Evolutionary conservation across 495 filamentous ascomycete species (phyloP).

Genomic region (Hypoxylon fuscum): DNA sequence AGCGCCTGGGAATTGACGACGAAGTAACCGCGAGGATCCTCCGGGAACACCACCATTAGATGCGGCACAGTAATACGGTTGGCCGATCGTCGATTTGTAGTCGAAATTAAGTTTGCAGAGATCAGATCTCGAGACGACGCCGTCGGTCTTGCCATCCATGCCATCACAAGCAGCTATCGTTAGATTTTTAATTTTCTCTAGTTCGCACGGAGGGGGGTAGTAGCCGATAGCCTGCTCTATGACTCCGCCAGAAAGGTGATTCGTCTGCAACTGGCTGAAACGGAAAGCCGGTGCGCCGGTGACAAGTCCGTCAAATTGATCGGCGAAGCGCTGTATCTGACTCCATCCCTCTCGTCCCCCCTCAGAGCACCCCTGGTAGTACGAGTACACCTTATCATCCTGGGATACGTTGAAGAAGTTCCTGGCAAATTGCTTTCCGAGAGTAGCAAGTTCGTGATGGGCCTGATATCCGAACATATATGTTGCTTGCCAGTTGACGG

Average conservation of each 20-base stretch:
- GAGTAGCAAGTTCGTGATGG: constrained; percentile 39
- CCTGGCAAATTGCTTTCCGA: constrained; percentile 47
- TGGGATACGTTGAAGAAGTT: constrained; percentile 50
- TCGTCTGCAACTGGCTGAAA: constrained; percentile 59
- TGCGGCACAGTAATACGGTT: constrained; percentile 60
- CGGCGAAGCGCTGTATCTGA: constrained; percentile 62
- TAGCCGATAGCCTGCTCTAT: constrained; percentile 60
- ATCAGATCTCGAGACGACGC: constrained; percentile 61
- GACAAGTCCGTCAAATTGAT: constrained; percentile 60
- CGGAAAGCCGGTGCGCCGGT: constrained; percentile 64
- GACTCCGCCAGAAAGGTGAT: constrained; percentile 55
- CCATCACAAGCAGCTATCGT: constrained; percentile 62
- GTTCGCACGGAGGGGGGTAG: constrained; percentile 61
- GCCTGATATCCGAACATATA: constrained; percentile 58
- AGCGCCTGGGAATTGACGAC: constrained; percentile 26
- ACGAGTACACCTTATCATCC: constrained; percentile 56
- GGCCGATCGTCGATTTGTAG: constrained; percentile 55
- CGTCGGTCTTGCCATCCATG: constrained; percentile 62
- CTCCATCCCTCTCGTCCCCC: constrained; percentile 63
- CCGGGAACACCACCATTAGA: constrained; percentile 18
- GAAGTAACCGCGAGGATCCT: background rate
- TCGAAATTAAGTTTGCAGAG: constrained; percentile 61
- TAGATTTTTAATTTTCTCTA: constrained; percentile 59
- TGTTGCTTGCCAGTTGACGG: constrained; percentile 52
- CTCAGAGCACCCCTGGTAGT: constrained; percentile 63